These are phyloP conservation scores for Pichia sp. DNA, from an alignment of 1,139 yeast genomes.

Conservation along the genomic window DNA sequence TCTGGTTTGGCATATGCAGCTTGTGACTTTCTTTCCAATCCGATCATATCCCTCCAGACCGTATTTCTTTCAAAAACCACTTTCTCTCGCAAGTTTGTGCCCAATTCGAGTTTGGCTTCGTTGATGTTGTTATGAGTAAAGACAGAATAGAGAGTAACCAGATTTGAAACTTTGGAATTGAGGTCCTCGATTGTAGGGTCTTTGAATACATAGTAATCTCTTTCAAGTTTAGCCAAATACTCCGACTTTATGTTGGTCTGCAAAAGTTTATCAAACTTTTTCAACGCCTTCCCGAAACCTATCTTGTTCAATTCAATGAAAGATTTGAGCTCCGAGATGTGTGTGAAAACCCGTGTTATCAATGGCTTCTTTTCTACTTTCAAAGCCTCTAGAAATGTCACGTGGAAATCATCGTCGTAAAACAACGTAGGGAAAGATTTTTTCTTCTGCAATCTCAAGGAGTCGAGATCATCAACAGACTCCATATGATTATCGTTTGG, in stretches of 20 bases:
- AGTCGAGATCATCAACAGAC: constrained; percentile 22
- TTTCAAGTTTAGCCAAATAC: constrained; percentile 40
- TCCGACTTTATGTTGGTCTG: constrained; percentile 54
- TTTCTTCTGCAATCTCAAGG: constrained; percentile 25
- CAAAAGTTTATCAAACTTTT: constrained; percentile 84
- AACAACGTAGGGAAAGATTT: constrained; percentile 39
- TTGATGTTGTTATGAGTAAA: constrained; percentile 44
- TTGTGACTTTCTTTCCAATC: constrained; percentile 70
- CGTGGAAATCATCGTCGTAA: constrained; percentile 46
- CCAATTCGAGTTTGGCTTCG: constrained; percentile 61
- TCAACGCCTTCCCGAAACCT: constrained; percentile 83
- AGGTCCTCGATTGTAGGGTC: constrained; percentile 43
- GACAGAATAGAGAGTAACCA: constrained; percentile 49
- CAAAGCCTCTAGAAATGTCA: constrained; percentile 44
- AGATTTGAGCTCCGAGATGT: constrained; percentile 78
- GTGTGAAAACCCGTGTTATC: constrained; percentile 62
- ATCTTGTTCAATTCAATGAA: constrained; percentile 78
- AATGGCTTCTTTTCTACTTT: constrained; percentile 68
- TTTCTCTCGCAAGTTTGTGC: constrained; percentile 79
- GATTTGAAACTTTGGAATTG: constrained; percentile 44
- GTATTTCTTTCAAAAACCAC: constrained; percentile 96
- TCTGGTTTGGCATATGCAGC: constrained; percentile 40
- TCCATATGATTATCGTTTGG: background rate
- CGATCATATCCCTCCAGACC: constrained; percentile 95
- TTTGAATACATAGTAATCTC: constrained; percentile 41